Evolutionary conservation across 75 land plant genomes (phyloP).

Genomic region (Larix kaempferi): DNA sequence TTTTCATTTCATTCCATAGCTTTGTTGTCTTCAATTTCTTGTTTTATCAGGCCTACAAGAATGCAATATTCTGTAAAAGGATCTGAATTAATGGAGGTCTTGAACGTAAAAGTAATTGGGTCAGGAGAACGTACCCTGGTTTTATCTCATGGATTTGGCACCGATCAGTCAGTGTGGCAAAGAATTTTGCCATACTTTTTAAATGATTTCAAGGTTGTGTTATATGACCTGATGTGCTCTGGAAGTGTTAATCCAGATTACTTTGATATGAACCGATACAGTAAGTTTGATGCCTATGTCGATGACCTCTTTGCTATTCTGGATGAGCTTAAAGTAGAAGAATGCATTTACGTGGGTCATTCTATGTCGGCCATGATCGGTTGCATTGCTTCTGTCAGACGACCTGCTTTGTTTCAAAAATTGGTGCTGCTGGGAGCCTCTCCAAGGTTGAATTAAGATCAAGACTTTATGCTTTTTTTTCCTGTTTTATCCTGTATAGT

Average conservation of each 20-base stretch:
- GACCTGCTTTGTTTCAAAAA: conserved; percentile 63
- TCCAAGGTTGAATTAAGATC: conserved; percentile 40
- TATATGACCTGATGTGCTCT: conserved; percentile 74
- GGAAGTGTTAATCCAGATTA: conserved; percentile 69
- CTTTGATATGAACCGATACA: conserved; percentile 59
- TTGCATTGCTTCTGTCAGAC: conserved; percentile 59
- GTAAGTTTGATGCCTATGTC: conserved; percentile 56
- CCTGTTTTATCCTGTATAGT: neutral
- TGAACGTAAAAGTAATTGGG: conserved; percentile 63
- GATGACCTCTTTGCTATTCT: conserved; percentile 65
- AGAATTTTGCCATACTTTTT: conserved; percentile 47
- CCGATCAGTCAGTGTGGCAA: conserved; percentile 78
- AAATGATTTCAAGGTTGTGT: conserved; percentile 44
- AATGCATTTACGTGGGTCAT: conserved; percentile 75
- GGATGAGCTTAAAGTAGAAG: conserved; percentile 38
- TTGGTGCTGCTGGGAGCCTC: conserved; percentile 74
- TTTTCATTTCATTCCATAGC: too few species aligned
- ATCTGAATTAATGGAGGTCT: conserved; percentile 30
- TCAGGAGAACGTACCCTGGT: conserved; percentile 45
- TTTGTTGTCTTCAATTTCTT: too few species aligned
- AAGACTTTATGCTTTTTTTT: neutral
- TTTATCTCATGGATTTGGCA: conserved; percentile 75
- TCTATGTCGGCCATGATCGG: conserved; percentile 83
- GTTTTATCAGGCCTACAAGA: too few species aligned
- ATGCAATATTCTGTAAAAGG: neutral